A percentile compares a stretch with the other conserved stretches of the same genome.
Evolutionary conservation across 1,284 basidiomycete species (phyloP).

Genomic region (Rhizoctonia solani): DNA sequence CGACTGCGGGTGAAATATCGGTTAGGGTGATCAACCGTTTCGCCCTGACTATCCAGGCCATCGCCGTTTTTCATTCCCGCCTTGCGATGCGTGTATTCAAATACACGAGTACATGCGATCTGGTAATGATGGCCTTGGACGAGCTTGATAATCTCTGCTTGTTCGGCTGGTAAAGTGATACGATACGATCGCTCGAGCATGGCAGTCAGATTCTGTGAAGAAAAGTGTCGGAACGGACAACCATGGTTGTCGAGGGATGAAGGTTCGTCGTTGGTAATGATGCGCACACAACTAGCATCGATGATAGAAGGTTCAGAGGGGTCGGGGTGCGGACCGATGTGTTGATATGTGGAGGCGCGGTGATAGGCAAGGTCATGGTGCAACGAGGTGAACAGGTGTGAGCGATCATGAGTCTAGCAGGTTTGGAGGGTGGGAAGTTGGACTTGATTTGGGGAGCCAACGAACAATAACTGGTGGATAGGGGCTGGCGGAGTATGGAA

Average conservation of each 20-base stretch:
- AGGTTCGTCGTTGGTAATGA: slow-evolving; percentile 79
- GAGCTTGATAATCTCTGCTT: slow-evolving; percentile 83
- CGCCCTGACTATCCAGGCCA: slow-evolving; percentile 77
- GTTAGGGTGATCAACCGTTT: slow-evolving; percentile 94
- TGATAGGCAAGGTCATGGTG: neutral
- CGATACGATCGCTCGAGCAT: slow-evolving; percentile 74
- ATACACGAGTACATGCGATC: slow-evolving; percentile 95
- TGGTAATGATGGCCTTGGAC: slow-evolving; percentile 90
- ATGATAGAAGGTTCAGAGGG: neutral
- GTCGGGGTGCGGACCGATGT: slow-evolving; percentile 10
- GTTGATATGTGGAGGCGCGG: neutral
- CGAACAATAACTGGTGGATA: neutral
- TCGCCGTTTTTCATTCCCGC: slow-evolving; percentile 85
- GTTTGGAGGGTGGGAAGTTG: slow-evolving; percentile 28
- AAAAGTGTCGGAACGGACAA: slow-evolving; percentile 94
- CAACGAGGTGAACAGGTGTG: slow-evolving; percentile 27
- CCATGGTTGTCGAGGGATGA: slow-evolving; percentile 80
- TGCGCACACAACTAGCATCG: slow-evolving; percentile 78
- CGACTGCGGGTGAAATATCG: slow-evolving; percentile 61
- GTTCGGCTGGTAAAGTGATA: slow-evolving; percentile 60
- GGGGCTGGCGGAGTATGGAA: slow-evolving; percentile 25
- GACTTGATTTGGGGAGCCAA: neutral
- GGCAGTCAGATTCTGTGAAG: slow-evolving; percentile 79
- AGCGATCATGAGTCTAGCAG: slow-evolving; percentile 1
- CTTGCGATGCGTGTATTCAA: slow-evolving; percentile 86